Percentiles rank a stretch among this genome's conserved stretches.
phyloP scores from a whole-genome alignment of 176 grass and related monocot genomes.

The Musa acuminata region DNA sequence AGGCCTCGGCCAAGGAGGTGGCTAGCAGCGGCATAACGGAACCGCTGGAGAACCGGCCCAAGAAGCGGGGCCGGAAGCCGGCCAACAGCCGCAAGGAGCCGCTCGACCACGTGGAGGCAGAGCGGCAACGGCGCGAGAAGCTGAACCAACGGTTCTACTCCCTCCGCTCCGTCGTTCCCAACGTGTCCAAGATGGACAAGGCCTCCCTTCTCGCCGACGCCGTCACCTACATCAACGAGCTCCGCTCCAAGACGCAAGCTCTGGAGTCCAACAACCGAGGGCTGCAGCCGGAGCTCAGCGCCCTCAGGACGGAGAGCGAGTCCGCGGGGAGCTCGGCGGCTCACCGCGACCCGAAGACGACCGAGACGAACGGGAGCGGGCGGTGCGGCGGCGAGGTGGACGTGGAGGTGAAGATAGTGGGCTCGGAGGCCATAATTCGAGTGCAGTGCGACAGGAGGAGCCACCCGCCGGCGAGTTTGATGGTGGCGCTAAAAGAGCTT shows the following conservation, averaged over 20 bases:
- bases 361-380: not conserved
- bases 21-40: not conserved
- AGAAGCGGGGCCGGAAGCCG: constrained; percentile 18
- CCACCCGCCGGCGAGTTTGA: constrained; percentile 2
- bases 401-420: constrained; percentile 10
- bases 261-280: not conserved
- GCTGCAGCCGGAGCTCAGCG: not conserved
- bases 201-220: too few species aligned
- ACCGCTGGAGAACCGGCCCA: not conserved
- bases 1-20: constrained; percentile 5
- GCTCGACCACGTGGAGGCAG: constrained; percentile 15
- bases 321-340: not conserved
- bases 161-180: constrained; percentile 13
- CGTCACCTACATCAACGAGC: constrained; percentile 13
- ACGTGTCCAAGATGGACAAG: constrained; percentile 21
- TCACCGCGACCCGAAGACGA: too few species aligned
- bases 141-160: constrained; percentile 17
- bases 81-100: constrained; percentile 18
- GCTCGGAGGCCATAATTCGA: constrained; percentile 1
- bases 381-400: not conserved
- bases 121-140: constrained; percentile 17
- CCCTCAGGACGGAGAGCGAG: not conserved
- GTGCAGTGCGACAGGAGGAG: not conserved
- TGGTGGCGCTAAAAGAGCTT: constrained; percentile 2
- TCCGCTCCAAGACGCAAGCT: not conserved